A percentile compares a stretch with the other conserved stretches of the same genome.
phyloP scores from a whole-genome alignment of 352 stramenopile species.

The Phytophthora nicotianae region DNA sequence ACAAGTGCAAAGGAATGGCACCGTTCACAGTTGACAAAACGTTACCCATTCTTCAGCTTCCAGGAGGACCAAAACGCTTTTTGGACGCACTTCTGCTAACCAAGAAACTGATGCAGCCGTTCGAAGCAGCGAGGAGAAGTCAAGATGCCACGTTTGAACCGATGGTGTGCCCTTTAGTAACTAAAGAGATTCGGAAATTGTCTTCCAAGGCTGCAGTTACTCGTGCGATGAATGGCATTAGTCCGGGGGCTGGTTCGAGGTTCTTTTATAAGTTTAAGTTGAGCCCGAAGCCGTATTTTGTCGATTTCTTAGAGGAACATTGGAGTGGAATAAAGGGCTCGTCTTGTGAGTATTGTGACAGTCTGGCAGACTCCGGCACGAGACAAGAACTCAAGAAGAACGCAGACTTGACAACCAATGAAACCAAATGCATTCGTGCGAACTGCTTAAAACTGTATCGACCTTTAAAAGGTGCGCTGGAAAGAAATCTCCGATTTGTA shows the following conservation, averaged over 20 bases:
- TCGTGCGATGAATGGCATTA: slow-evolving; percentile 24
- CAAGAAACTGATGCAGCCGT: slow-evolving; percentile 13
- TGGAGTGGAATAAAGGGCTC: slow-evolving; percentile 15
- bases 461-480: slow-evolving; percentile 12
- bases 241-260: slow-evolving; percentile 11
- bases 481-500: slow-evolving; percentile 11
- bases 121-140: slow-evolving; percentile 2
- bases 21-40: slow-evolving; percentile 18
- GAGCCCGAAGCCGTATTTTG: slow-evolving; percentile 10
- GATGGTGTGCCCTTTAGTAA: slow-evolving; percentile 10
- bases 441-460: slow-evolving; percentile 19
- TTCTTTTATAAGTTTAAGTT: slow-evolving; percentile 32
- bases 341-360: slow-evolving; percentile 26
- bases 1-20: not conserved
- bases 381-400: slow-evolving; percentile 7
- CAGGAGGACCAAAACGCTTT: slow-evolving; percentile 12
- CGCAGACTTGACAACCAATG: not conserved
- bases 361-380: not conserved
- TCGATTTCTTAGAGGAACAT: slow-evolving; percentile 25
- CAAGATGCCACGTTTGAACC: slow-evolving; percentile 6
- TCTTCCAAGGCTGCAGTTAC: slow-evolving; percentile 8
- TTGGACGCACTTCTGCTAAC: slow-evolving; percentile 12
- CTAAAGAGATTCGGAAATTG: not conserved
- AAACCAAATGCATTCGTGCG: slow-evolving; percentile 4
- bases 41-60: slow-evolving; percentile 17